phyloP scores from a whole-genome alignment of 768 basidiomycete species.

The Hortiboletus campestris region DNA sequence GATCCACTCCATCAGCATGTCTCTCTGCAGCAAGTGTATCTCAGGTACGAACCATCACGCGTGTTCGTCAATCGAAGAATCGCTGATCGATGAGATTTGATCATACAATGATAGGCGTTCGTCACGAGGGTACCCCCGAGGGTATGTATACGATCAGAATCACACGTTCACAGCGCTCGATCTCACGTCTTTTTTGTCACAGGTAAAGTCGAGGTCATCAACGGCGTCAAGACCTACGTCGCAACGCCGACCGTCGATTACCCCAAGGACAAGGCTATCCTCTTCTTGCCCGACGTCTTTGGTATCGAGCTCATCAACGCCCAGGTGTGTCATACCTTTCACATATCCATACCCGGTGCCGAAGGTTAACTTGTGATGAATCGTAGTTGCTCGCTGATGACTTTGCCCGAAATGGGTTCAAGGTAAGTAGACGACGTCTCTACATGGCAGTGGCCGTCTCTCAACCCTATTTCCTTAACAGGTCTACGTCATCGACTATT shows the following conservation, averaged over 20 bases:
- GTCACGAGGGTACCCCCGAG: constrained; percentile 47
- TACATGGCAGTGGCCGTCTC: not conserved
- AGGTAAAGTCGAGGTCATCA: constrained; percentile 46
- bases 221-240: constrained; percentile 50
- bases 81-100: constrained; percentile 1
- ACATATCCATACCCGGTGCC: not conserved
- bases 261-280: constrained; percentile 53
- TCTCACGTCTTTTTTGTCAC: not conserved
- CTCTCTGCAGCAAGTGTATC: constrained; percentile 55
- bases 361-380: not conserved
- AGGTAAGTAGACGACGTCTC: constrained; percentile 21
- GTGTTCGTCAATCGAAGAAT: not conserved
- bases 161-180: not conserved
- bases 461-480: not conserved
- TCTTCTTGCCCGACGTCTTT: constrained; percentile 54
- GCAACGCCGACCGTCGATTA: constrained; percentile 51
- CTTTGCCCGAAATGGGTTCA: constrained; percentile 40
- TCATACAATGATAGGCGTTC: constrained; percentile 36
- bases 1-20: constrained; percentile 35
- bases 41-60: constrained; percentile 38
- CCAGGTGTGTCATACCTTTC: constrained; percentile 32
- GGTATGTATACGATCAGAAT: constrained; percentile 29
- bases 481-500: constrained; percentile 26
- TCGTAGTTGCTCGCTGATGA: constrained; percentile 43
- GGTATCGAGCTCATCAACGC: constrained; percentile 48